Conservation (phyloP, 257 asterid genomes). For the Solanum chaucha region DNA sequence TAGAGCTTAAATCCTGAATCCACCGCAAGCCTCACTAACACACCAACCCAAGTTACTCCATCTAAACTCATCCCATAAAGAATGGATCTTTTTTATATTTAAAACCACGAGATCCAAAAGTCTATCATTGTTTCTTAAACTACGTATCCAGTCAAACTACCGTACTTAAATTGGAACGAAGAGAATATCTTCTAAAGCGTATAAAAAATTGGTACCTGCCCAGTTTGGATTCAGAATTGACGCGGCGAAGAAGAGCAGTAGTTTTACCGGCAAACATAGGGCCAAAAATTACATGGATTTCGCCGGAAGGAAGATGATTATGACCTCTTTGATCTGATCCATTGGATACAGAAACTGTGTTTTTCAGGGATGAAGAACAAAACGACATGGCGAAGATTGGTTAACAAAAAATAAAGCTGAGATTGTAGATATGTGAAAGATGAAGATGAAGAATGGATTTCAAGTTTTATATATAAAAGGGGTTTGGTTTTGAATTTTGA, state of each 20-base stretch:
- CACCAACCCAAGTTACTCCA: not conserved
- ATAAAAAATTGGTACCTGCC: conserved; percentile 17
- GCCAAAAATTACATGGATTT: conserved; percentile 3
- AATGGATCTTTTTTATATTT: too few relatives aligned
- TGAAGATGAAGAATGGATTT: not conserved
- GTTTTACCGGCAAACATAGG: conserved; percentile 10
- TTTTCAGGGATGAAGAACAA: not conserved
- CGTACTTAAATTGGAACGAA: too few relatives aligned
- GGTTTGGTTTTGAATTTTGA: not conserved
- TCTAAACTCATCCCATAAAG: not conserved
- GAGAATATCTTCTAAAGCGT: too few relatives aligned
- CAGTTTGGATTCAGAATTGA: conserved; percentile 13
- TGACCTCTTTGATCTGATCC: not conserved
- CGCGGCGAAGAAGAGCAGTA: conserved; percentile 29
- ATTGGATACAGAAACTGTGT: not conserved
- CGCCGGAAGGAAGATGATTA: not conserved
- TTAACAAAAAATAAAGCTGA: not conserved
- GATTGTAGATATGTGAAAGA: not conserved
- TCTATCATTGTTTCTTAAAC: too few relatives aligned
- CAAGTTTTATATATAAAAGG: not conserved
- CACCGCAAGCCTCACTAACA: not conserved
- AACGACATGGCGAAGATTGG: not conserved
- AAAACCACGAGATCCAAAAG: too few relatives aligned
- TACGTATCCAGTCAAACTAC: too few relatives aligned
- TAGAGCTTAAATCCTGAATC: not conserved